These are phyloP conservation scores for Fusarium coffeatum DNA, from an alignment of 2,329 filamentous ascomycete species.

Conservation along the genomic window DNA sequence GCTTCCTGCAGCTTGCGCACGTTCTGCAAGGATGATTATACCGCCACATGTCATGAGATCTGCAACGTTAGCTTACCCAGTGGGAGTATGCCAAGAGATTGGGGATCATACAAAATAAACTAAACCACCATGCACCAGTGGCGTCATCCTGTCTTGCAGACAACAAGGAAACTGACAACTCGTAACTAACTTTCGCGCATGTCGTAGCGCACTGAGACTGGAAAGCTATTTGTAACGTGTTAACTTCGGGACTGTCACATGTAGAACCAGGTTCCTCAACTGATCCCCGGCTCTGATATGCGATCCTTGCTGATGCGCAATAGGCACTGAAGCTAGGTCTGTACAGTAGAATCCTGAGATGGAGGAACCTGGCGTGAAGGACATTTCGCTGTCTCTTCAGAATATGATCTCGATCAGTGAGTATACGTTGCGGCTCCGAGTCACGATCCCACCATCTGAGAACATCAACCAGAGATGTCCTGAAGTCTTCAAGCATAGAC, in stretches of 20 bases:
- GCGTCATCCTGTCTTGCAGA: neutral
- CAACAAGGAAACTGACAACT: neutral
- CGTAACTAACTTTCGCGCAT: neutral
- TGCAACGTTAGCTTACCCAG: neutral
- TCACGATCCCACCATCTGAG: neutral
- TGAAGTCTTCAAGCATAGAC: neutral
- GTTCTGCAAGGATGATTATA: neutral
- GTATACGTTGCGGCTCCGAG: neutral
- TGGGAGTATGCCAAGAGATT: fast-evolving
- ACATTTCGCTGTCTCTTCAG: neutral
- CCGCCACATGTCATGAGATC: slow-evolving; percentile 6
- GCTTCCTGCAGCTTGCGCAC: neutral
- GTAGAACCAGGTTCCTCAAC: fast-evolving
- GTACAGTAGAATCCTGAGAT: neutral
- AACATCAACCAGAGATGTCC: neutral
- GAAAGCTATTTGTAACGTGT: neutral
- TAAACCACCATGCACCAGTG: slow-evolving; percentile 17
- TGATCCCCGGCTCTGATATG: neutral
- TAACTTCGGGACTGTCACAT: fast-evolving
- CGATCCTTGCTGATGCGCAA: neutral
- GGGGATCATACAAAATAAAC: neutral
- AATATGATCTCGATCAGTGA: neutral
- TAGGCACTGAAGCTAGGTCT: neutral
- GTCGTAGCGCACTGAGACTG: slow-evolving; percentile 4
- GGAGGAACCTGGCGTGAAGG: neutral